Evolutionary conservation across 2,329 filamentous ascomycete genomes (phyloP), one percentile per base, ranked within the genome.

Genomic region (Epichloe aotearoae): DNA sequence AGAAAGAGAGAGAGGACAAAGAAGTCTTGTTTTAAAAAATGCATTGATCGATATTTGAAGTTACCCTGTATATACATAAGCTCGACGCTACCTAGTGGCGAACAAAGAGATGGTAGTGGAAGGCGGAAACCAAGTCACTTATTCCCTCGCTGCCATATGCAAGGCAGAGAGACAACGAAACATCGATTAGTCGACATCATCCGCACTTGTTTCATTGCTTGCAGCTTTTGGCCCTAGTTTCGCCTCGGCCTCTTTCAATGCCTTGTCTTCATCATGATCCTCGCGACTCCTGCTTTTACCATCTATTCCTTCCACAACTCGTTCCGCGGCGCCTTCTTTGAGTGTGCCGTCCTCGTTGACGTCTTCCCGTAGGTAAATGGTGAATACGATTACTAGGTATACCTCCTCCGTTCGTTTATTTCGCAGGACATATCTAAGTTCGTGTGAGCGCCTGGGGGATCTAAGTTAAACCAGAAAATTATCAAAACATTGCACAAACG

Each of bases 391-490:
- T 44, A 91, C 87, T 33, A 95, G 80, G 59, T 95, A 87, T 15
- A 87, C 76, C 36, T 86, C 77, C 46, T 79, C 79, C 0, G 86
- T 91, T 20, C 73, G 67, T 54, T 80, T 80, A 67, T 96, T 86
- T 63, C 90, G 91, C 62, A 97, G 76, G 52, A 94, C 88, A 69
- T 97, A 96, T 77, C 90, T 90, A 70, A 94, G 79, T 58, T 82
- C 76, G 70, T 94, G 87, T 73, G 86, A 84, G 74, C 86, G 86
- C 64, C 79, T 76, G 60, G 60, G 60, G 46, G 53, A 52, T 42
- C 52, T 38, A 53, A 51, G 49, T 59, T 59, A 56, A 61, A 36
- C 33, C 41, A 37, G 46, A 38, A 36, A 51, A 46, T 39, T 1
- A 45, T 12, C 12, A 50, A 45, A 38, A 26, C 10, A 2, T 30